phyloP scores from a whole-genome alignment of 2,329 filamentous ascomycete genomes.

The Lojkania enalia region DNA sequence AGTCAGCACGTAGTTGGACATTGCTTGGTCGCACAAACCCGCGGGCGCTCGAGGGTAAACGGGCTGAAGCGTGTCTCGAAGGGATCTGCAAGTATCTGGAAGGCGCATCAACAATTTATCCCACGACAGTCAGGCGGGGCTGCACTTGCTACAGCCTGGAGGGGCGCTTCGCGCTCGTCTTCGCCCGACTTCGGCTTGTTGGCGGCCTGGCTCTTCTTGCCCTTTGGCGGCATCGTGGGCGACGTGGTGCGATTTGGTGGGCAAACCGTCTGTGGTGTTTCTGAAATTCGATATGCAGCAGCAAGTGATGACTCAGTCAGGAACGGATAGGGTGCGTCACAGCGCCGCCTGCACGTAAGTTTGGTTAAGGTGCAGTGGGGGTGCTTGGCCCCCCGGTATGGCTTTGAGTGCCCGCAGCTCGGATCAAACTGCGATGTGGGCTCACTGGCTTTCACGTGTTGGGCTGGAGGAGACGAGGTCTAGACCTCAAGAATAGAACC shows the following conservation, averaged over 20 bases:
- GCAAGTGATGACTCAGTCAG: conserved; percentile 4
- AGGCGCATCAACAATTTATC: conserved; percentile 5
- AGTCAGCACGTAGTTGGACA: conserved; percentile 23
- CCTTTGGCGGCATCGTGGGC: conserved; percentile 54
- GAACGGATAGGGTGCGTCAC: background rate
- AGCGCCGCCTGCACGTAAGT: conserved; percentile 1
- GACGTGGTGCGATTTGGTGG: background rate
- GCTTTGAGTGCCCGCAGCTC: conserved; percentile 20
- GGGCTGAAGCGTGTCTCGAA: conserved; percentile 92
- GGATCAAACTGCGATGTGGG: conserved; percentile 15
- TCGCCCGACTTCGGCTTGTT: conserved; percentile 49
- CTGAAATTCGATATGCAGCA: background rate
- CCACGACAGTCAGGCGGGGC: conserved; percentile 8
- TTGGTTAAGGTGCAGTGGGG: conserved; percentile 10
- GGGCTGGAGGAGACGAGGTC: conserved; percentile 11
- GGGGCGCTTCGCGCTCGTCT: conserved; percentile 63
- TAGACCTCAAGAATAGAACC: conserved; percentile 28
- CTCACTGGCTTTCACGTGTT: conserved; percentile 22
- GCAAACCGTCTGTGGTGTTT: background rate
- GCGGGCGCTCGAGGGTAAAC: conserved; percentile 83
- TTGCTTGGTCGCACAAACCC: conserved; percentile 60
- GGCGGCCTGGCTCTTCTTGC: conserved; percentile 47
- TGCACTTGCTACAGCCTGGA: conserved; percentile 65
- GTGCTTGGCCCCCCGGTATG: background rate
- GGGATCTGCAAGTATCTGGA: conserved; percentile 84